Percentiles rank a stretch among this genome's conserved stretches.
Evolutionary conservation across 257 asterid genomes (phyloP).

Genomic region (Solanum bulbocastanum): DNA sequence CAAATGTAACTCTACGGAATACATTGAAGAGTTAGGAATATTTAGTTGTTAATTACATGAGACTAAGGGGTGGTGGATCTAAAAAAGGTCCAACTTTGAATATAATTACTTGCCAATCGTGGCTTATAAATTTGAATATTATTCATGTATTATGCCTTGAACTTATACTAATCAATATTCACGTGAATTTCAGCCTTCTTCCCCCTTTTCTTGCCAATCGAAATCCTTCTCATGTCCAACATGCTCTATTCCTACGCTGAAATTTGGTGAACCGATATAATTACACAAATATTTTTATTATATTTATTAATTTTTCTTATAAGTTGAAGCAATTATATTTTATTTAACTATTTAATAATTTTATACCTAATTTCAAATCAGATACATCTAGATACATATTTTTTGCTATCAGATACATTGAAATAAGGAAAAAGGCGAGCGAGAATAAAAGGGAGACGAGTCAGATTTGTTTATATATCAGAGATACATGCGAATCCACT

Average conservation of each 20-base stretch:
- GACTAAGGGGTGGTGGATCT: background rate
- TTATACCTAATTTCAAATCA: no score
- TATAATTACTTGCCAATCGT: background rate
- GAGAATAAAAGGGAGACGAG: background rate
- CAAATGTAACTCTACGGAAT: background rate
- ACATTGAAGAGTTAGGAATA: background rate
- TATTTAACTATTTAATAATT: no score
- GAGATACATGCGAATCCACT: accelerated
- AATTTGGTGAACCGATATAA: background rate
- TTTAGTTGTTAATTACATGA: background rate
- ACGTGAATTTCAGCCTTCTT: background rate
- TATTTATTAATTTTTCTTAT: no score
- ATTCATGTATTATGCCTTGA: background rate
- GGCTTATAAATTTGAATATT: background rate
- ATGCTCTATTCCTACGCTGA: background rate
- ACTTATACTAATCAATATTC: background rate
- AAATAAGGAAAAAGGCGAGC: background rate
- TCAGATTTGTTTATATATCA: no score
- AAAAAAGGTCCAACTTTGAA: background rate
- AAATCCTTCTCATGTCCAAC: background rate
- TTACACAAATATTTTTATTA: background rate
- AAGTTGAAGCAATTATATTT: no score
- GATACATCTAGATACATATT: accelerated
- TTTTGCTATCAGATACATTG: no score
- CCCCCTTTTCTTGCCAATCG: background rate